Evolutionary conservation across 176 grass and related monocot genomes (phyloP), one percentile per base, ranked within the genome.

Genomic region (Carex littledalei): DNA sequence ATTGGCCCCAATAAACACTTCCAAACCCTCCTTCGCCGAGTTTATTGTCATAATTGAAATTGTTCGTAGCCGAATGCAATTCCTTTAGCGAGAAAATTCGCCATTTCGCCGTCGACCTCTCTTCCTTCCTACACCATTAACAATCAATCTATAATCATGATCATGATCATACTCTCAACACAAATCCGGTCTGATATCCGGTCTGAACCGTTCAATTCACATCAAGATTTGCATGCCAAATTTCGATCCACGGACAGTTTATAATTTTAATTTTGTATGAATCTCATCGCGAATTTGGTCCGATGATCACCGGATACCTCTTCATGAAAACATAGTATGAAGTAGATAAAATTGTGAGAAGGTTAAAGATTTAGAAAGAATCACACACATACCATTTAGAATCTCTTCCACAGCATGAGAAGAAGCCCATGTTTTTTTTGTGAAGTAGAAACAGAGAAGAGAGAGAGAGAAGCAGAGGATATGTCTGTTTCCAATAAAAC

Each of bases 1-100:
- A 72, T 35, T 87, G 86, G 53, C 86, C 86, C 86, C 86, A 87
- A 73, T 87, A 87, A 21, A 87, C 86, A 34, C 86, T 87, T 21
- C 86, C 86, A 43, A 87, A 87, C 5, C 1, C 16, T 11, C 86
- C 86, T 63, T 87, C 86, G 17, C 86, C 86, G 17, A 87, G 65
- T 65, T 87, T 87, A 26, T 87, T 87, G 6, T 87, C 86, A 53
- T 87, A 87, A 63, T 87, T 87, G 78, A 87, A 87, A 71, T 60
- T 87, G 62, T 87, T 87, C 3, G 86, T 82, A 18, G 86, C 86
- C 34, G 79, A 83, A 73, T 83, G 86, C 63, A 87, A 49, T 54
- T 87, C 86, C 20, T 87, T 87, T 1, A 87, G 53, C 10, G 86
- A 82, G 35, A 82, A 87, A 81, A 82, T 79, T 31, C 86, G 66